Percentiles rank a stretch among this genome's conserved stretches.
phyloP scores from a whole-genome alignment of 176 grass and related monocot genomes.

The Microstegium vimineum region DNA sequence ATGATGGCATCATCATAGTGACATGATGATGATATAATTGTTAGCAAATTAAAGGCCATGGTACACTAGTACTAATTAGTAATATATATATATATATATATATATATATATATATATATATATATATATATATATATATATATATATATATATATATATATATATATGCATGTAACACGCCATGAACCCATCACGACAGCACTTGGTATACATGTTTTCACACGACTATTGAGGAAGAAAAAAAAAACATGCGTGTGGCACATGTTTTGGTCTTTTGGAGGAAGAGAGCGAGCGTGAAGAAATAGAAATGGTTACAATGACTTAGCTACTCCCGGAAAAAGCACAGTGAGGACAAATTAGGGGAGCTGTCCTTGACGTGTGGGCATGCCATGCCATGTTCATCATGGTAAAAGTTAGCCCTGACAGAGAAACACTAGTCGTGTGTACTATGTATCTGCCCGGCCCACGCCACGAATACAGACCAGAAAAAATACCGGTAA shows the following conservation, averaged over 20 bases:
- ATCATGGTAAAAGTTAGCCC: not conserved
- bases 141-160: not conserved
- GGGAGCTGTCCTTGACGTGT: slow-evolving; percentile 33
- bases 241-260: slow-evolving; percentile 4
- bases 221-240: not conserved
- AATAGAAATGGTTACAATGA: not conserved
- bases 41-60: not conserved
- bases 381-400: slow-evolving; percentile 5
- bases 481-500: slow-evolving; percentile 16
- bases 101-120: not conserved
- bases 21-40: not conserved
- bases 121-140: not conserved
- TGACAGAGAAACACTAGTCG: slow-evolving; percentile 18
- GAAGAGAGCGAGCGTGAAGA: not conserved
- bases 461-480: slow-evolving; percentile 23
- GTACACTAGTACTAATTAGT: not conserved
- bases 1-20: not conserved
- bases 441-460: slow-evolving; percentile 7
- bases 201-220: not conserved
- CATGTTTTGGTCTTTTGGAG: not conserved
- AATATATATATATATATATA: not conserved
- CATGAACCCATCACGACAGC: not conserved
- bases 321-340: not conserved
- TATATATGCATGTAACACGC: not conserved
- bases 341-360: slow-evolving; percentile 29